Base-by-base conservation (phyloP, 176 grass and related monocot genomes). In the Thinopyrum elongatum region DNA sequence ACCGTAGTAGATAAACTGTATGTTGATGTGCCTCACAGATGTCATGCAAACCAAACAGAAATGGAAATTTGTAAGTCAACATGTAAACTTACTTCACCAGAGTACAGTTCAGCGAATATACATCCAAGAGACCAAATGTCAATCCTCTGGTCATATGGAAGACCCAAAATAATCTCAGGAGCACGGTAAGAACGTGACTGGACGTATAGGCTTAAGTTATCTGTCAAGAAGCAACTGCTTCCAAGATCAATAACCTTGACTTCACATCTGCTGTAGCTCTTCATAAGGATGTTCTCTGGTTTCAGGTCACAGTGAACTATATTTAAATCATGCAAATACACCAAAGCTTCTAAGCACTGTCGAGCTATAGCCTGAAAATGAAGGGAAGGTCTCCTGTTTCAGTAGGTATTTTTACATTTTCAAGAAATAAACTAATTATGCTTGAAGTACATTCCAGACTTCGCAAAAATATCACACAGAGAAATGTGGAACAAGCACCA, bases 41-140 rank as follows among this genome's bases (percentile, higher is more conserved):
- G 31, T 27, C 28, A 76, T 88, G 59, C 59, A 30, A 75, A 85
- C 62, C 60, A 62, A 83, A 80, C 28, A 87, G 26, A 75, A 59
- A 67, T 35, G 78, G 59, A 66, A 4, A 83, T 59, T 47, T 64
- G 3, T 62, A 84, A 70, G 36, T 77, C 16, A 76, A 80, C 9
- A 65, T 28, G 42, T 39, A 73, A 80, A 90, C 88, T 79, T 94
- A 96, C 97, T 78, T 99, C 92, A 87, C 90, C 94, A 78, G 90
- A 94, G 80, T 90, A 95, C 17, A 99, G 80, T 62, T 99, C 97
- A 78, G 90, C 92, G 66, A 98, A 94, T 86, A 98, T 94, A 85
- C 97, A 98, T 75, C 97, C 97, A 59, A 99, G 90, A 79, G 97
- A 99, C 97, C 97, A 99, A 70, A 99, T 92, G 85, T 99, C 97